Conservation (phyloP, 495 filamentous ascomycete species). For the Podospora comata region DNA sequence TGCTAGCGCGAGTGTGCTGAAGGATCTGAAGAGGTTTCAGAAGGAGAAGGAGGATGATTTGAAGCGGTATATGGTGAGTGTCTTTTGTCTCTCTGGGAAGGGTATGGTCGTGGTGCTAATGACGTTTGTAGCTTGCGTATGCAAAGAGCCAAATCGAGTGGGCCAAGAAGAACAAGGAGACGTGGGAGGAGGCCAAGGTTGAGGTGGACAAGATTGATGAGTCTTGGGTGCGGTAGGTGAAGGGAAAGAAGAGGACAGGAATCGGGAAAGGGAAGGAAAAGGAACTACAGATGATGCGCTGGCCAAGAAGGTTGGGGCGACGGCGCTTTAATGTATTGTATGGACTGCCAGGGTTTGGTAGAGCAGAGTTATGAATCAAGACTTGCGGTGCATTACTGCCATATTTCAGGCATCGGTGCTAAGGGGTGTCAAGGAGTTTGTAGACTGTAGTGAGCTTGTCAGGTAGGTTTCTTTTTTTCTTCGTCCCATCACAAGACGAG, state of each 20-base stretch:
- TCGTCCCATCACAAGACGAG: too few species aligned
- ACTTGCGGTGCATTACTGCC: neutral
- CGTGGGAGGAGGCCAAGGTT: constrained; percentile 92
- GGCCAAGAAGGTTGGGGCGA: neutral
- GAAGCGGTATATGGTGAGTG: constrained; percentile 87
- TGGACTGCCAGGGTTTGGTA: neutral
- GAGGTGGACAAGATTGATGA: constrained; percentile 85
- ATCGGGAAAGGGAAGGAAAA: neutral
- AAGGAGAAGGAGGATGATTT: constrained; percentile 91
- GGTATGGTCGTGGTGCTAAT: neutral
- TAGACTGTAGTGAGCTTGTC: too few species aligned
- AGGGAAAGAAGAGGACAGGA: neutral
- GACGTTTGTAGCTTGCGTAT: constrained; percentile 69
- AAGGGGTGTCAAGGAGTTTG: too few species aligned
- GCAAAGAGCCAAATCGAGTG: constrained; percentile 94
- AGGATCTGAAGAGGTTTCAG: constrained; percentile 90
- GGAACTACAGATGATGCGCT: neutral
- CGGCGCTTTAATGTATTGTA: neutral
- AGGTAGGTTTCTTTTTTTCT: too few species aligned
- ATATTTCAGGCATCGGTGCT: neutral
- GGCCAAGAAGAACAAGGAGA: constrained; percentile 95
- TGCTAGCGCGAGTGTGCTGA: constrained; percentile 77
- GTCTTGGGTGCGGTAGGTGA: constrained; percentile 23
- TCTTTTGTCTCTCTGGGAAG: neutral
- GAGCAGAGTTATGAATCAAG: neutral